These are phyloP conservation scores for Coemansia asiatica DNA, from an alignment of 192 early-diverging fungal genomes.

Conservation along the genomic window DNA sequence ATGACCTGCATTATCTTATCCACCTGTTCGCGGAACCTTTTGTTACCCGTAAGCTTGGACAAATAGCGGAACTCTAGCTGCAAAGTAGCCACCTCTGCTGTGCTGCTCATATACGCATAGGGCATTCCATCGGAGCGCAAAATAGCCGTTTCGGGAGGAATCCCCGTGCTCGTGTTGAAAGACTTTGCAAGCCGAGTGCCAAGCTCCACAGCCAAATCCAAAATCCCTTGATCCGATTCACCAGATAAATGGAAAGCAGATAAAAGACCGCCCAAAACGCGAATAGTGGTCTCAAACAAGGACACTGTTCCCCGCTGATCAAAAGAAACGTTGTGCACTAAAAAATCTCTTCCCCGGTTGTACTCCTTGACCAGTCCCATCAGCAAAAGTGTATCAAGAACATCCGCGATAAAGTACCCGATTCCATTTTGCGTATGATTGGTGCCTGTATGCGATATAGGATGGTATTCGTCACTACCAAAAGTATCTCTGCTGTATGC, in stretches of 20 bases:
- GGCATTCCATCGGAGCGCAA: conserved; percentile 26
- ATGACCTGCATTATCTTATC: conserved; percentile 60
- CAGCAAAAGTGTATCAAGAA: conserved; percentile 79
- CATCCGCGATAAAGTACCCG: conserved; percentile 85
- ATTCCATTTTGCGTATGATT: conserved; percentile 64
- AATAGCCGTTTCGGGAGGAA: conserved; percentile 46
- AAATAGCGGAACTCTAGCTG: conserved; percentile 91
- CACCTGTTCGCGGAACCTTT: conserved; percentile 68
- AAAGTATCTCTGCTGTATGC: conserved; percentile 78
- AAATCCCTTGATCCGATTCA: conserved; percentile 59
- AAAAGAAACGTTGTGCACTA: conserved; percentile 64
- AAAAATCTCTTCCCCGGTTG: conserved; percentile 65
- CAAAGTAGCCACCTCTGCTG: conserved; percentile 76
- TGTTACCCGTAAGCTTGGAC: conserved; percentile 69
- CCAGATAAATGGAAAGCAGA: conserved; percentile 68
- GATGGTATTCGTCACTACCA: conserved; percentile 84
- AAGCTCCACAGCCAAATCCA: conserved; percentile 73
- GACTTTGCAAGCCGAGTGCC: conserved; percentile 69
- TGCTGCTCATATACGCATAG: conserved; percentile 28
- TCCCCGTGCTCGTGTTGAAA: conserved; percentile 49
- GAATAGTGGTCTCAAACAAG: conserved; percentile 84
- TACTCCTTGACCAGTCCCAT: conserved; percentile 79
- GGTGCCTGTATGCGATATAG: conserved; percentile 64
- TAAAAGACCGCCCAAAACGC: conserved; percentile 85
- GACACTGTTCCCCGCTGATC: conserved; percentile 63